phyloP scores from a whole-genome alignment of 768 basidiomycete genomes.

The Kwoniella pini region DNA sequence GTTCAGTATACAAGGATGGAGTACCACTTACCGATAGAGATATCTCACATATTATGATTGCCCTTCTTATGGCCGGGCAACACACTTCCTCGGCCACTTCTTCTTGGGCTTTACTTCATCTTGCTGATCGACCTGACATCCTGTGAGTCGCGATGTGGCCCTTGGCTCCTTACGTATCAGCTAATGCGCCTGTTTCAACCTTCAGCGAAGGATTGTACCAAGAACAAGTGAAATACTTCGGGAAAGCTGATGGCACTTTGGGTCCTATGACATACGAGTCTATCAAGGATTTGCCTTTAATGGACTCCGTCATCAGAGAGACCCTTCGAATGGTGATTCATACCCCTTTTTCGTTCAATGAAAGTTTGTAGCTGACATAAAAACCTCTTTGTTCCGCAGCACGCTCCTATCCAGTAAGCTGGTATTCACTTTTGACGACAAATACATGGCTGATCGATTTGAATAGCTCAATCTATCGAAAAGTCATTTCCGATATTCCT shows the following conservation, averaged over 20 bases:
- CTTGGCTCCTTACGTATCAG: neutral
- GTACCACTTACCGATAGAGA: slow-evolving; percentile 77
- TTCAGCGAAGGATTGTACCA: slow-evolving; percentile 76
- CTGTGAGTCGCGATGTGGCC: slow-evolving; percentile 60
- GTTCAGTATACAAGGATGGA: slow-evolving; percentile 82
- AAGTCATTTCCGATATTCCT: slow-evolving; percentile 79
- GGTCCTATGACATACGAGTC: slow-evolving; percentile 82
- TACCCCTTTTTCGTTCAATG: neutral
- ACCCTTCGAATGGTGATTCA: slow-evolving; percentile 56
- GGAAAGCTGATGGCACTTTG: slow-evolving; percentile 75
- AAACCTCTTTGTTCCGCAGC: slow-evolving; percentile 46
- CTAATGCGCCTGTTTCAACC: neutral
- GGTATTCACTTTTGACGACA: neutral
- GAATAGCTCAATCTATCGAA: slow-evolving; percentile 61
- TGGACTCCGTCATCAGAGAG: slow-evolving; percentile 57
- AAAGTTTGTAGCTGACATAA: too few species aligned
- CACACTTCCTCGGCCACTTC: slow-evolving; percentile 93
- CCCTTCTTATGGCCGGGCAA: slow-evolving; percentile 98
- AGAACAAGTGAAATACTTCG: slow-evolving; percentile 83
- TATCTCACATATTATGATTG: slow-evolving; percentile 98
- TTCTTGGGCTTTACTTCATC: slow-evolving; percentile 85
- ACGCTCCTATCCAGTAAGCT: slow-evolving; percentile 87
- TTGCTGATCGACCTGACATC: slow-evolving; percentile 73
- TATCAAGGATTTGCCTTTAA: slow-evolving; percentile 61
- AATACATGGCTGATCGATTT: slow-evolving; percentile 6